Conservation (phyloP, 495 filamentous ascomycete species). For the Sordaria brevicollis region DNA sequence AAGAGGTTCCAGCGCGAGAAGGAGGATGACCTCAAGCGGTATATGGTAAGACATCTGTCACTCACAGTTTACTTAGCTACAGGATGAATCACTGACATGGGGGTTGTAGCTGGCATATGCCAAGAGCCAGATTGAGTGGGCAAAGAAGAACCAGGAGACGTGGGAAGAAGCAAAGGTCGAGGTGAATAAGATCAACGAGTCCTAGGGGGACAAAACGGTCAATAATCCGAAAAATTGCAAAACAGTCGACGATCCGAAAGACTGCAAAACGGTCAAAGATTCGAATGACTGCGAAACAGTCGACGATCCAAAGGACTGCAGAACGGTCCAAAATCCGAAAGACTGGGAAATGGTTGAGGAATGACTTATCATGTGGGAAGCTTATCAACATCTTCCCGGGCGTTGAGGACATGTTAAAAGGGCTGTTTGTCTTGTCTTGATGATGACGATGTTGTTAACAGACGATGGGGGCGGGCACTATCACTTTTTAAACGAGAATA, state of each 20-base stretch:
- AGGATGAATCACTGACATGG: conserved; percentile 9
- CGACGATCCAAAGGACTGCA: too few species aligned
- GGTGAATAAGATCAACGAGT: conserved; percentile 71
- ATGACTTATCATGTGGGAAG: neutral
- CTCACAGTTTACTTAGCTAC: neutral
- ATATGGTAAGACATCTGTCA: conserved; percentile 64
- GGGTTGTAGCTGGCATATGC: conserved; percentile 72
- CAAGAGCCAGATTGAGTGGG: conserved; percentile 92
- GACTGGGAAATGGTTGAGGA: too few species aligned
- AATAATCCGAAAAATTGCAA: neutral
- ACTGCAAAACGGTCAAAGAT: too few species aligned
- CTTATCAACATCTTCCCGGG: neutral
- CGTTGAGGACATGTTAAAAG: neutral
- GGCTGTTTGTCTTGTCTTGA: neutral
- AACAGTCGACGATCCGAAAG: too few species aligned
- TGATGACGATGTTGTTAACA: neutral
- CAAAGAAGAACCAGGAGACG: conserved; percentile 89
- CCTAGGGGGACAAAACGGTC: conserved; percentile 7
- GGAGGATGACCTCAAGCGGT: conserved; percentile 83
- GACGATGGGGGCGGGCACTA: neutral
- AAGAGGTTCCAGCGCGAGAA: conserved; percentile 90
- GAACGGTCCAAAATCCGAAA: neutral
- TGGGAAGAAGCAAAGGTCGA: conserved; percentile 96
- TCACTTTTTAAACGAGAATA: neutral
- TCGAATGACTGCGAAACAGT: too few species aligned